These are phyloP conservation scores for Neohortaea acidophila DNA, from an alignment of 495 filamentous ascomycete genomes.

Conservation along the genomic window DNA sequence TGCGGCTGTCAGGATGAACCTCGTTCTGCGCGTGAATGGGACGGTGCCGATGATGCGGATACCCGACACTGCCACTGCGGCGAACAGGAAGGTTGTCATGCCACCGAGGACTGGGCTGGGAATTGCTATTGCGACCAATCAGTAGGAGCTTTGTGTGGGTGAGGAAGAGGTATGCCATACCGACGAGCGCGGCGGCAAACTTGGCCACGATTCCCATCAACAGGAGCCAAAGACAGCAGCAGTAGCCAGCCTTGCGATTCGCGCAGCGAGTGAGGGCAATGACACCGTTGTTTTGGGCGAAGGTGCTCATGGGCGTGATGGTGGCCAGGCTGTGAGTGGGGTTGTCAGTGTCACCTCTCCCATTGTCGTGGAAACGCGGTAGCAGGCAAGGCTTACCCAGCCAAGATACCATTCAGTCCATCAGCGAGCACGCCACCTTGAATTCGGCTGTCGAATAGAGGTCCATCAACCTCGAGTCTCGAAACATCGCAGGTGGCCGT, in stretches of 20 bases:
- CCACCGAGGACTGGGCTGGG: slow-evolving; percentile 69
- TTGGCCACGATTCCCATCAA: slow-evolving; percentile 86
- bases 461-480: slow-evolving; percentile 63
- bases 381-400: too few relatives aligned
- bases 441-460: slow-evolving; percentile 72
- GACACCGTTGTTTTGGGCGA: slow-evolving; percentile 85
- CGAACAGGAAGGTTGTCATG: slow-evolving; percentile 89
- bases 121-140: too few relatives aligned
- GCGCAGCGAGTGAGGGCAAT: slow-evolving; percentile 81
- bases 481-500: slow-evolving; percentile 70
- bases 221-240: slow-evolving; percentile 62
- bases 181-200: slow-evolving; percentile 75
- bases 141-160: too few relatives aligned
- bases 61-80: slow-evolving; percentile 69
- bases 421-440: slow-evolving; percentile 80
- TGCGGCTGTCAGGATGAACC: slow-evolving; percentile 73
- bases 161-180: too few relatives aligned
- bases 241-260: slow-evolving; percentile 74
- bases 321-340: too few relatives aligned
- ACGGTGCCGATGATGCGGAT: slow-evolving; percentile 68
- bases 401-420: slow-evolving; percentile 67
- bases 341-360: too few relatives aligned
- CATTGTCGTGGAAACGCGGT: too few relatives aligned
- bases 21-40: slow-evolving; percentile 68
- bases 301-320: slow-evolving; percentile 68